phyloP scores from a whole-genome alignment of 2,329 filamentous ascomycete species.

The Apiospora rasikravindrae region DNA sequence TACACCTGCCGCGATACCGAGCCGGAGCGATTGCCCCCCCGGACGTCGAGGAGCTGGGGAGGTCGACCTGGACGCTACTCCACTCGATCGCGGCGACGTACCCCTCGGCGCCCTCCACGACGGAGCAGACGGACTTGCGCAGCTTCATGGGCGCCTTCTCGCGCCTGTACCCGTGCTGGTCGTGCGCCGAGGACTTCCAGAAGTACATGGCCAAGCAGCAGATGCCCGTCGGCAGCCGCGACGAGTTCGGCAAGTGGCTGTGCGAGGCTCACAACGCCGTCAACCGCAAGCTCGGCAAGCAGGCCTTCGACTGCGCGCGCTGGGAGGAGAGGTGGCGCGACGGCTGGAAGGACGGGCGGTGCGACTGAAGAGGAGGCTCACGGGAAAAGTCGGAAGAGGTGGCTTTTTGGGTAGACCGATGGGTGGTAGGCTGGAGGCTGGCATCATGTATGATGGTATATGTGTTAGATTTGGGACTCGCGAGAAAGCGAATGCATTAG shows the following conservation, averaged over 20 bases:
- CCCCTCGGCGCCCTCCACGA: constrained; percentile 68
- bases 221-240: constrained; percentile 62
- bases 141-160: constrained; percentile 83
- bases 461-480: not conserved
- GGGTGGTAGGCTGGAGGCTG: not conserved
- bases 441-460: not conserved
- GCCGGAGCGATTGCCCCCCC: constrained; percentile 77
- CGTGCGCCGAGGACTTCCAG: constrained; percentile 91
- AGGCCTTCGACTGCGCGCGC: constrained; percentile 82
- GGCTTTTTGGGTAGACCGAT: not conserved
- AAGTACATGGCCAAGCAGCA: constrained; percentile 76
- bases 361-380: not conserved
- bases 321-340: constrained; percentile 97
- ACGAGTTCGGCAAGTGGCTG: constrained; percentile 81
- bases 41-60: constrained; percentile 86
- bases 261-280: constrained; percentile 89
- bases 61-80: constrained; percentile 89
- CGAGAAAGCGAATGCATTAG: constrained; percentile 10
- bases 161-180: constrained; percentile 92
- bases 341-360: constrained; percentile 68
- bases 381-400: not conserved
- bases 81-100: constrained; percentile 91
- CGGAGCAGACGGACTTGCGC: constrained; percentile 76
- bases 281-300: constrained; percentile 89
- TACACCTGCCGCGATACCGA: constrained; percentile 27